Evolutionary conservation across 352 stramenopile species (phyloP).

Genomic region (Thalassiosira sp.): DNA sequence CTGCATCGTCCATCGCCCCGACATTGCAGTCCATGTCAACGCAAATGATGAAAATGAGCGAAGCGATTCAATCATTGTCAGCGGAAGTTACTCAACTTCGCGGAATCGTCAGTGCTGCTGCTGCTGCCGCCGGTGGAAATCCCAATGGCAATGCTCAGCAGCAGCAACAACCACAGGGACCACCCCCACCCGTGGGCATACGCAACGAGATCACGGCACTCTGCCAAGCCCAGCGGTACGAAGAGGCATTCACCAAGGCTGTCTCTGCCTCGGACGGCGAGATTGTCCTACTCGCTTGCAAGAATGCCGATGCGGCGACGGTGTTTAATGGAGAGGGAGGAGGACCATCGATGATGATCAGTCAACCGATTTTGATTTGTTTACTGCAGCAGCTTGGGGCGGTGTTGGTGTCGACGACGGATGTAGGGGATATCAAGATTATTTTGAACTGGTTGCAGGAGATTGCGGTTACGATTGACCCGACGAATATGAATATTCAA

Average conservation of each 20-base stretch:
- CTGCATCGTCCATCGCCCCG: conserved; percentile 23
- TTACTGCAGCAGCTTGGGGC: conserved; percentile 80
- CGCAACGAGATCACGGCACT: conserved; percentile 64
- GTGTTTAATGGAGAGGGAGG: conserved; percentile 54
- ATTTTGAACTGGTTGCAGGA: conserved; percentile 79
- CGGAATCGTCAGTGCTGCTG: not conserved
- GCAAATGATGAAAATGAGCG: conserved; percentile 52
- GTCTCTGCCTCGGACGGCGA: conserved; percentile 64
- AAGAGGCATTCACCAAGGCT: conserved; percentile 79
- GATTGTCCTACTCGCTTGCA: conserved; percentile 74
- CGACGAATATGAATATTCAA: conserved; percentile 65
- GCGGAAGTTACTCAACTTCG: conserved; percentile 46
- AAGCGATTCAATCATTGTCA: conserved; percentile 41
- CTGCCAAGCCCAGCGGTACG: conserved; percentile 56
- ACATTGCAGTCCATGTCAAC: conserved; percentile 58
- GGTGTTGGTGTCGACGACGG: conserved; percentile 46
- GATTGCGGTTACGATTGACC: conserved; percentile 78
- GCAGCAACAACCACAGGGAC: not conserved
- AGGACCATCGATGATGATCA: conserved; percentile 33
- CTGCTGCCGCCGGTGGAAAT: not conserved
- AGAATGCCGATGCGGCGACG: conserved; percentile 46
- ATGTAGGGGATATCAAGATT: conserved; percentile 52
- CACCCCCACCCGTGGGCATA: conserved; percentile 18
- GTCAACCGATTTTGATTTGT: conserved; percentile 78
- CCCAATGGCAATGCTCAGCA: conserved; percentile 8